A percentile compares a stretch with the other conserved stretches of the same genome.
phyloP scores from a whole-genome alignment of 768 basidiomycete species.

The Mrakia blollopis region DNA sequence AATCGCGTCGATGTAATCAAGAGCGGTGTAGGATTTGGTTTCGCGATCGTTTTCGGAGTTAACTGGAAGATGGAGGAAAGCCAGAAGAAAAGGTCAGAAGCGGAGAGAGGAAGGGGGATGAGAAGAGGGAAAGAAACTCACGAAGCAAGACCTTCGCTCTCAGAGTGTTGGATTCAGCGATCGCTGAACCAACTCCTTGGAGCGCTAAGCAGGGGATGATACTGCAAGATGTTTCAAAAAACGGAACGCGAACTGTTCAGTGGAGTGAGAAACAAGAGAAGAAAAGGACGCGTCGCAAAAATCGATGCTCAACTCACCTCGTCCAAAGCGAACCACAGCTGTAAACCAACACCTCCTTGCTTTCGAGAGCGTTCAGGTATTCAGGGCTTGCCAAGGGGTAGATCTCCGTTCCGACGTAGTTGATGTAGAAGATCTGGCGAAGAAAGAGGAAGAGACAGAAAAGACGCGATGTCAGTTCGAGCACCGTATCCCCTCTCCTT shows the following conservation, averaged over 20 bases:
- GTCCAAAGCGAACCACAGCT: conserved; percentile 95
- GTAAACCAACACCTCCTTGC: conserved; percentile 70
- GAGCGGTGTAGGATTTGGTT: conserved; percentile 75
- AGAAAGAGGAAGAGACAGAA: no score
- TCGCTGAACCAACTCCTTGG: conserved; percentile 68
- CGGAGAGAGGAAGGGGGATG: conserved; percentile 26
- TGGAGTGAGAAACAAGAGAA: background rate
- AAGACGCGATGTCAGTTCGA: background rate
- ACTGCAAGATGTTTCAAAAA: conserved; percentile 45
- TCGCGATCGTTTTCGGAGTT: conserved; percentile 86
- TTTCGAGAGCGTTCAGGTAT: conserved; percentile 59
- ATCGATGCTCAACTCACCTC: conserved; percentile 53
- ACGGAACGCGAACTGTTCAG: background rate
- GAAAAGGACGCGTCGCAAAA: conserved; percentile 1
- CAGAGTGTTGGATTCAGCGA: conserved; percentile 66
- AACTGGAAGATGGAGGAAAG: conserved; percentile 50
- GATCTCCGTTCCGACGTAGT: conserved; percentile 82
- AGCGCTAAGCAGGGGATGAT: conserved; percentile 89
- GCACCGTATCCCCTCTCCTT: background rate
- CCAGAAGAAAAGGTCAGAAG: background rate
- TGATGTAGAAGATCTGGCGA: conserved; percentile 79
- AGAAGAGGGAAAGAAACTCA: conserved; percentile 47
- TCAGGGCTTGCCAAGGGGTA: conserved; percentile 80
- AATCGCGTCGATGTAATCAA: conserved; percentile 79
- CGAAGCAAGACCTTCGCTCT: conserved; percentile 78